Evolutionary conservation across 169 alveolate species (phyloP), one percentile per base, ranked within the genome.

Genomic region (Babesia gibsoni): DNA sequence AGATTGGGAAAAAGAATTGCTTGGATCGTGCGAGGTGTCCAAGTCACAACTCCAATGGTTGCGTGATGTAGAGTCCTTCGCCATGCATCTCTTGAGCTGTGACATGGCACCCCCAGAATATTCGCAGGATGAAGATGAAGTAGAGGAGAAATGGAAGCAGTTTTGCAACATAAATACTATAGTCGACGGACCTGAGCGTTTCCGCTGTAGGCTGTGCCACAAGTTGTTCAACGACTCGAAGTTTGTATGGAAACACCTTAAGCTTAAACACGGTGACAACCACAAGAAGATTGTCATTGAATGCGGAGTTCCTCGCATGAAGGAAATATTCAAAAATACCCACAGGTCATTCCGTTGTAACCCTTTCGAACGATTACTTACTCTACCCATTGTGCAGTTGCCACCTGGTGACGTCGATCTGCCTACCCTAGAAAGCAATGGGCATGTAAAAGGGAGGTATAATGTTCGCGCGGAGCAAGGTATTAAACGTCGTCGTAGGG

Each of bases 61-160:
- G 53, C 52, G 67, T 5, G 87, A 78, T 33, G 87, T 78, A 6
- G 87, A 78, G 45, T 66, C 81, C 36, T 78, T 67, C 36, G 87
- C 87, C 45, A 52, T 52, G 36, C 53, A 67, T 42, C 41, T 78
- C 29, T 46, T 78, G 56, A 56, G 30, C 35, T 48, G 67, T 32
- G 59, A 78, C 22, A 25, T 78, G 67, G 37, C 43, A 12, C 87
- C 87, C 35, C 87, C 87, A 16, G 56, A 50, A 35, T 78, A 64
- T 43, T 68, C 4, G 42, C 70, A 56, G 50, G 56, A 64, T 36
- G 63, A 65, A 14, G 67, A n/a, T 18, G 68, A 43, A 7, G 50
- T 78, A 14, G 87, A 78, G 63, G 82, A 78, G 54, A 78, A 63
- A 75, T 78, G 87, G 87, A 58, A 78, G 30, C 87, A 78, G 48